phyloP scores from a whole-genome alignment of 2,329 filamentous ascomycete species.

The Fusarium austroafricanum region DNA sequence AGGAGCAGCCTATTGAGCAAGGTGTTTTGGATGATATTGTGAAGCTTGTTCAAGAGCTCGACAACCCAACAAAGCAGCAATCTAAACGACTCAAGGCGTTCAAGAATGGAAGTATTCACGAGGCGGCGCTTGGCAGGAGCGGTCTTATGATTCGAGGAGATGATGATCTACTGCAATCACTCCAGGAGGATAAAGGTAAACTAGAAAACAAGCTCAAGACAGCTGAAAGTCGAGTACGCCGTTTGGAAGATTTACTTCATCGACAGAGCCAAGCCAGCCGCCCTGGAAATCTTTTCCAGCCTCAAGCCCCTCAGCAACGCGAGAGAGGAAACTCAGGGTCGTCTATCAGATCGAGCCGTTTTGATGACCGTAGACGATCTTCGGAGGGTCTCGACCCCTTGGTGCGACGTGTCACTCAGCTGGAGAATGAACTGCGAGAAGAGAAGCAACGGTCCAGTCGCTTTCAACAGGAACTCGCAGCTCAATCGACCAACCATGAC shows the following conservation, averaged over 20 bases:
- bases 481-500: conserved; percentile 66
- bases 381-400: conserved; percentile 61
- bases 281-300: conserved; percentile 67
- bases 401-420: conserved; percentile 64
- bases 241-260: conserved; percentile 92
- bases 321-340: conserved; percentile 63
- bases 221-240: conserved; percentile 89
- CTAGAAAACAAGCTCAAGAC: conserved; percentile 80
- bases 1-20: conserved; percentile 72
- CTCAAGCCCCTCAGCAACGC: conserved; percentile 58
- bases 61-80: conserved; percentile 86
- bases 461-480: conserved; percentile 76
- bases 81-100: conserved; percentile 90
- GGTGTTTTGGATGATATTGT: conserved; percentile 76
- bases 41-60: conserved; percentile 82
- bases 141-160: conserved; percentile 88
- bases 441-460: conserved; percentile 76
- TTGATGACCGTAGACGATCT: conserved; percentile 59
- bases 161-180: conserved; percentile 78
- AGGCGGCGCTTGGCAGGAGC: conserved; percentile 86
- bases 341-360: conserved; percentile 59
- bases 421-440: conserved; percentile 82
- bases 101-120: conserved; percentile 95
- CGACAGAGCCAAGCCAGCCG: conserved; percentile 75
- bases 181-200: conserved; percentile 86